Base-by-base conservation (phyloP, 164 flowering plant species). In the Warburgia ugandensis region DNA sequence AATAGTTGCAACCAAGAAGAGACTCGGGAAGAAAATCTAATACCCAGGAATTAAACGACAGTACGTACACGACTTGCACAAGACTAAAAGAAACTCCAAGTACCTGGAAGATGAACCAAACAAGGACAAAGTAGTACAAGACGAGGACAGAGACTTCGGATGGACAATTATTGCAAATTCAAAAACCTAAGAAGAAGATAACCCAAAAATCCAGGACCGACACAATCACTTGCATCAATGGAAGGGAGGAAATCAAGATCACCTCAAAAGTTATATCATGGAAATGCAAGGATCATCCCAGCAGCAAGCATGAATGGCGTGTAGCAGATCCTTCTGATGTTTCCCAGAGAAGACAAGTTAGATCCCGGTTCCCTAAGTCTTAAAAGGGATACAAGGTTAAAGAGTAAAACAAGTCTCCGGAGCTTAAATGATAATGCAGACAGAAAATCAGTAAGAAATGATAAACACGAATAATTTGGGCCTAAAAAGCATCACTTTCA, bases 401-500 rank as follows among this genome's bases (percentile, higher is more conserved):
- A n/a, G n/a, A n/a, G n/a, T n/a, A n/a, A n/a, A n/a, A n/a, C n/a
- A n/a, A n/a, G n/a, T n/a, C n/a, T n/a, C n/a, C n/a, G n/a, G n/a
- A 40, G 35, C 16, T 21, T 4, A 23, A 35, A 13, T 19, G 5
- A 13, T 16, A 11, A 27, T n/a, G 21, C 6, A 6, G 20, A 1
- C 6, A 51, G 32, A 21, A 9, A 14, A 3, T 4, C 2, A 21
- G 27, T n/a, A n/a, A n/a, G n/a, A n/a, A n/a, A n/a, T n/a, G n/a
- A n/a, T n/a, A n/a, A n/a, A n/a, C n/a, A n/a, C n/a, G n/a, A n/a
- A n/a, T n/a, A n/a, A n/a, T n/a, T n/a, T 5, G 6, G 38, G 21
- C 55, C 43, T 37, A 25, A 30, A 38, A 56, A 35, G 23, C 26
- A 37, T 12, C 38, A 30, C 47, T 29, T 38, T 58, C 41, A 50